Base-by-base conservation (phyloP, 202 grass and related monocot species). In the Eragrostis tef region DNA sequence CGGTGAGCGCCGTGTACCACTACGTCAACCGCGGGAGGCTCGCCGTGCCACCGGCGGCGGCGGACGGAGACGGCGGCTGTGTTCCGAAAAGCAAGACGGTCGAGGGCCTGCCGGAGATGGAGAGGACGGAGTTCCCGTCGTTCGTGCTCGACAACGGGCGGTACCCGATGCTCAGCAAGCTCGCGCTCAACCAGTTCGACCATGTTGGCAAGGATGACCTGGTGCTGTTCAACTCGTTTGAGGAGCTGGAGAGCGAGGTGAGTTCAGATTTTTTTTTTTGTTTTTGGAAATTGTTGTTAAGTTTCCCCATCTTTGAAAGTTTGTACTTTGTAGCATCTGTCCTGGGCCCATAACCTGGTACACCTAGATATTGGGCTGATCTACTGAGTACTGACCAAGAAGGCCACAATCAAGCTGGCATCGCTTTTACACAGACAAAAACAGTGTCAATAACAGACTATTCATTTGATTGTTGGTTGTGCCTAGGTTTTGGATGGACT, bases 201-300 rank as follows among this genome's bases (percentile, higher is more conserved):
- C 4, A 67, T 19, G 6, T 7, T 47, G 77, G 44, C 13, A 79
- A 75, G 77, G 83, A 82, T 39, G 91, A 88, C 31, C 90, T 87
- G 94, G 80, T 94, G 57, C 83, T 97, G 2, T 71, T 94, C 89
- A 97, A 97, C 77, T 92, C 94, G n/a, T 97, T 94, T 9, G 83
- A 94, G 34, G 87, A 92, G 49, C 41, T 97, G 39, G 94, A 97
- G 83, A 24, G 29, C 14, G 75, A 91, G 94, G 91, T 97, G 71
- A 89, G 76, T 56, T 8, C 39, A 60, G 58, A 36, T n/a, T 12
- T 34, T 34, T 2, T 34, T 34, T 34, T 34, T 2, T 34, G 1
- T 34, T 34, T 2, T 34, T 54, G 14, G 25, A 58, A 41, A n/a
- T 0, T 68, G 24, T 75, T 5, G 0, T 50, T 46, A 44, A 22